phyloP scores from a whole-genome alignment of 1,284 basidiomycete species.

The Exobasidium cylindrosporum region DNA sequence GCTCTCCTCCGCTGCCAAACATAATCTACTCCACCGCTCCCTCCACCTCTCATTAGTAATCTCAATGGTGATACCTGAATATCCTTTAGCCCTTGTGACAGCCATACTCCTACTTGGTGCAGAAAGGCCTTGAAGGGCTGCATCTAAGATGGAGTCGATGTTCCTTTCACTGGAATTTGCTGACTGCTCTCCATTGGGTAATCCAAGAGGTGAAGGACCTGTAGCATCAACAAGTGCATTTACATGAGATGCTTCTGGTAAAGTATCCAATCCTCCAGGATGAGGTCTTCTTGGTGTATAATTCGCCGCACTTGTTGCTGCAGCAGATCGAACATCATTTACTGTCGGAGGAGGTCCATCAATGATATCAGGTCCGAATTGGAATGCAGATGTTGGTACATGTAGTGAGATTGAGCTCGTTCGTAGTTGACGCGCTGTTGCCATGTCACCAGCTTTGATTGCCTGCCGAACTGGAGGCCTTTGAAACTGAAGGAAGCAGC shows the following conservation, averaged over 20 bases:
- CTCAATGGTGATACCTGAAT: slow-evolving; percentile 70
- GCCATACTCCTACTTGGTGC: slow-evolving; percentile 20
- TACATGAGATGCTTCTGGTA: slow-evolving; percentile 47
- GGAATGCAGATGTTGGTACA: slow-evolving; percentile 8
- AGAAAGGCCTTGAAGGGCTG: slow-evolving; percentile 37
- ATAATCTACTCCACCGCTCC: slow-evolving; percentile 83
- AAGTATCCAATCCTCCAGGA: slow-evolving; percentile 30
- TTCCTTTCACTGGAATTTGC: slow-evolving; percentile 14
- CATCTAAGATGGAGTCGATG: slow-evolving; percentile 32
- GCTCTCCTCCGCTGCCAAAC: slow-evolving; percentile 60
- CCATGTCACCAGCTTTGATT: no score
- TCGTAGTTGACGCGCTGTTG: neutral
- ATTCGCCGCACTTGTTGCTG: neutral
- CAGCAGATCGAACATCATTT: neutral
- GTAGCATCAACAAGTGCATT: slow-evolving; percentile 45
- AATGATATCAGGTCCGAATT: slow-evolving; percentile 10
- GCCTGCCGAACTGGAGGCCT: no score
- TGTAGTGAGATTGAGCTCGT: slow-evolving; percentile 3
- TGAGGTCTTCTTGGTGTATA: slow-evolving; percentile 2
- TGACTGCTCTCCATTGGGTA: slow-evolving; percentile 7
- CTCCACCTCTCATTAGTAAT: slow-evolving; percentile 84
- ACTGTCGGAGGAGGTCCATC: neutral
- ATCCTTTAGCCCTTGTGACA: slow-evolving; percentile 56
- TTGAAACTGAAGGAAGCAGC: no score
- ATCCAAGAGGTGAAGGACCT: slow-evolving; percentile 33